A percentile compares a stretch with the other conserved stretches of the same genome.
These are phyloP conservation scores for Skeletonema tropicum DNA, from an alignment of 108 stramenopile genomes.

Conservation along the genomic window DNA sequence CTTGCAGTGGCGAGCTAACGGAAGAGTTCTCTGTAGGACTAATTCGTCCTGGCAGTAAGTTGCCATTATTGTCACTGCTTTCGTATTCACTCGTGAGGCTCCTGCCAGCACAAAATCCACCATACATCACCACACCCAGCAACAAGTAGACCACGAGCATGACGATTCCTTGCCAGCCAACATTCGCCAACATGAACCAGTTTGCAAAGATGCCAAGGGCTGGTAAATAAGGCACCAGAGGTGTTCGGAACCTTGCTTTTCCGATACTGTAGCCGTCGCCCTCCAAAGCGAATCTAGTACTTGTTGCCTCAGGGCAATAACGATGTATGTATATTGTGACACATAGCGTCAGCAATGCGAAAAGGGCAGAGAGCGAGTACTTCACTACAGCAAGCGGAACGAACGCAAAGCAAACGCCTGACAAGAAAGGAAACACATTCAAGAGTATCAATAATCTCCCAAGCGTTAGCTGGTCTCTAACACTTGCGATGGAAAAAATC, in stretches of 20 bases:
- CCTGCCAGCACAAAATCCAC: constrained; percentile 27
- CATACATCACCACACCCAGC: constrained; percentile 54
- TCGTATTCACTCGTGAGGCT: constrained; percentile 10
- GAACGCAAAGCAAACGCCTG: constrained; percentile 30
- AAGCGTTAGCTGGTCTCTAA: constrained; percentile 18
- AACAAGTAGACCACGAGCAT: constrained; percentile 65
- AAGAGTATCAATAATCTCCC: constrained; percentile 35
- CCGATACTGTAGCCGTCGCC: constrained; percentile 33
- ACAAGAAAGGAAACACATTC: constrained; percentile 30
- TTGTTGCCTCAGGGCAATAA: constrained; percentile 12
- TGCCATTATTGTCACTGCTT: neutral
- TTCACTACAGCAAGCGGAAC: constrained; percentile 1
- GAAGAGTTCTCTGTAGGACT: neutral
- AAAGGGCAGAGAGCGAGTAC: constrained; percentile 18
- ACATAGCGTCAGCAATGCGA: constrained; percentile 27
- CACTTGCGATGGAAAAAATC: constrained; percentile 25
- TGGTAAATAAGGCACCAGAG: constrained; percentile 74
- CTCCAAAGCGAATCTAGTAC: constrained; percentile 20
- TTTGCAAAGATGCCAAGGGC: constrained; percentile 83
- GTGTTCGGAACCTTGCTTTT: constrained; percentile 64
- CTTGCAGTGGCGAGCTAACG: constrained; percentile 1
- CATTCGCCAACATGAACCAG: constrained; percentile 85
- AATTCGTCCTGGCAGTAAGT: neutral
- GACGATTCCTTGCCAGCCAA: constrained; percentile 62
- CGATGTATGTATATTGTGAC: constrained; percentile 26